Base-by-base conservation (phyloP, 176 grass and related monocot species). In the Paspalum notatum region DNA sequence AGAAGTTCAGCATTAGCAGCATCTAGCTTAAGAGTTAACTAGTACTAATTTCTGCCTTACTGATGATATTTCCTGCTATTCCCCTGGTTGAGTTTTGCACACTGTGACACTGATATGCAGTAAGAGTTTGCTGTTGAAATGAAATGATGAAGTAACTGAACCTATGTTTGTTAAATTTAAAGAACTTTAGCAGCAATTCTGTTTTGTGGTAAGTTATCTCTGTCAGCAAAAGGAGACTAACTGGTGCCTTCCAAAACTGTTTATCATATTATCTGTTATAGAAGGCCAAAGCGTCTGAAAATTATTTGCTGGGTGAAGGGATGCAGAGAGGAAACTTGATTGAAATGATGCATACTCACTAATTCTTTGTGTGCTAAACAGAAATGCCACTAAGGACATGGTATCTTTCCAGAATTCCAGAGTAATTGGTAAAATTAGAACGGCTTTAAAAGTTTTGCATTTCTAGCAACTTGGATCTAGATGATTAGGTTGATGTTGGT, bases 381-480 rank as follows among this genome's bases (percentile, higher is more conserved):
- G 40, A 59, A 2, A 58, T 6, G 18, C 9, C 3, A 40, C 3
- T 12, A 18, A 21, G 32, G 32, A 32, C 32, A 32, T 32, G 32
- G 32, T 32, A 32, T 44, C 11, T 27, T 37, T 58, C 2, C 24
- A 47, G 17, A 22, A 58, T 67, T 76, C 17, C 13, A 24, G 10
- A 10, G 54, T 76, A 22, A 39, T 17, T 47, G 14, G n/a, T 39
- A 20, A 15, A 67, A 47, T 32, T 32, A 32, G 44, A 59, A 12
- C n/a, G n/a, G n/a, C 12, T 27, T 43, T 58, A 20, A 66, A 8
- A 16, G 48, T 66, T 73, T 83, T 73, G 16, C 80, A 32, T 59
- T 14, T 50, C 1, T 71, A 45, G 39, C 55, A 66, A 45, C 14
- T 66, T 56, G 2, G 12, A 26, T 57, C 24, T 46, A 12, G 7